Base-by-base conservation (phyloP, 2,329 filamentous ascomycete species). In the Alternaria postmessia region DNA sequence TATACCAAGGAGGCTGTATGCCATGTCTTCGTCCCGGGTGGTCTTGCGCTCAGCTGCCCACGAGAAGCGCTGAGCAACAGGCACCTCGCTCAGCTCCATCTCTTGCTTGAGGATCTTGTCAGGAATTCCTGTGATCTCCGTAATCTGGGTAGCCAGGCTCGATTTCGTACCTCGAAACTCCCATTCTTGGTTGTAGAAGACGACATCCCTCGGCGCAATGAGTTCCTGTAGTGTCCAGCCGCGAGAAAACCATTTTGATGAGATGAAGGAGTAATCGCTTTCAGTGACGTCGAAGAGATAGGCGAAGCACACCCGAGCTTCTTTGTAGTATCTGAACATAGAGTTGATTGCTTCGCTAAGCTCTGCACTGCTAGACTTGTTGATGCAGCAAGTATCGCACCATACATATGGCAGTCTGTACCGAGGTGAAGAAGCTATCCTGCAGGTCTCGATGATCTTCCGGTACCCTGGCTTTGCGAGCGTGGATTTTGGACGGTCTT, bases 21-120 rank as follows among this genome's bases (percentile, higher is more conserved):
- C 67, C 9, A 32, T 22, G 34, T 71, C 68, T 41, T 71, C 68
- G 32, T 61, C 56, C 7, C 59, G 43, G 20, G 57, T 70, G 0
- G 70, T 72, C 18, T 65, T 34, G 26, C 71, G 68, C 3, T 22
- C 39, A 26, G 56, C 57, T 12, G 66, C 62, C 71, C 71, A 74
- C 7, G 58, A 64, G 20, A 70, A 54, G 9, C 62, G 51, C 26
- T 57, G 54, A 5, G 60, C 59, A 34, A 69, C 57, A 18, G 48
- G 66, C 18, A 66, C 42, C 9, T 62, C 44, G 24, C 39, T 16
- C 26, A 65, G 26, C n/a, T 49, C 42, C 16, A 51, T 12, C 5
- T 24, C 43, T 9, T 57, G 44, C 11, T 47, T 38, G 8, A 66
- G 56, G 12, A 57, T 56, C 14, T 49, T 20, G 20, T 32, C 44